These are phyloP conservation scores for Ophiostoma perfectum DNA, from an alignment of 2,329 filamentous ascomycete species.

Conservation along the genomic window DNA sequence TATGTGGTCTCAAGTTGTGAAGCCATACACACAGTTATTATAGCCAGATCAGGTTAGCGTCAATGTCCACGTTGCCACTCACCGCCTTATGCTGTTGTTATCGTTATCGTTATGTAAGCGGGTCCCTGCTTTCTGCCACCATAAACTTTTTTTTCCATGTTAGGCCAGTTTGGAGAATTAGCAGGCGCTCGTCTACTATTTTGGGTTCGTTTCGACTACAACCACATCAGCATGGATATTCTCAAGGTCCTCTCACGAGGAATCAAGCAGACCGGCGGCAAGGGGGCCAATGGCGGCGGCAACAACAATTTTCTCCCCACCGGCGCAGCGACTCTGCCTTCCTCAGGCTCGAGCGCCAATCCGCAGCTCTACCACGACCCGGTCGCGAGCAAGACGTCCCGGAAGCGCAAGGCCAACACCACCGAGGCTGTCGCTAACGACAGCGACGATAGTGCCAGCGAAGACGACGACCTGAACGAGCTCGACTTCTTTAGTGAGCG, in stretches of 20 bases:
- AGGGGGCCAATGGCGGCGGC: slow-evolving; percentile 34
- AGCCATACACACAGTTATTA: neutral
- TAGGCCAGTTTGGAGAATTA: slow-evolving; percentile 36
- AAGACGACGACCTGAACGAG: slow-evolving; percentile 31
- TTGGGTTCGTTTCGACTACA: slow-evolving; percentile 9
- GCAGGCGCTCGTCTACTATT: neutral
- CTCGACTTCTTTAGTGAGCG: slow-evolving; percentile 52
- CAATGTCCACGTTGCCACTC: neutral
- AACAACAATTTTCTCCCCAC: slow-evolving; percentile 25
- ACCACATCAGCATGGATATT: slow-evolving; percentile 56
- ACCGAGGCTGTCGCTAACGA: slow-evolving; percentile 21
- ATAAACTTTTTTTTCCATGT: slow-evolving; percentile 12
- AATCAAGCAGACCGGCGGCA: slow-evolving; percentile 47
- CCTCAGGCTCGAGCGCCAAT: slow-evolving; percentile 57
- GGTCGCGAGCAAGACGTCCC: slow-evolving; percentile 46
- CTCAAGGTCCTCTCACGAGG: slow-evolving; percentile 67
- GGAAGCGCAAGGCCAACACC: slow-evolving; percentile 26
- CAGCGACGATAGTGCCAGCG: slow-evolving; percentile 18
- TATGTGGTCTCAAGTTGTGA: no score
- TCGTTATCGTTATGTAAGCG: slow-evolving; percentile 8
- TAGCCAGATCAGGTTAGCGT: neutral
- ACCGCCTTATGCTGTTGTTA: slow-evolving; percentile 6
- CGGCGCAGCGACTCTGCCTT: slow-evolving; percentile 50
- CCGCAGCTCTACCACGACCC: slow-evolving; percentile 64
- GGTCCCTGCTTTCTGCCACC: slow-evolving; percentile 11